These are phyloP conservation scores for Dianthus caryophyllus DNA, from an alignment of 148 eudicot genomes.

Conservation along the genomic window DNA sequence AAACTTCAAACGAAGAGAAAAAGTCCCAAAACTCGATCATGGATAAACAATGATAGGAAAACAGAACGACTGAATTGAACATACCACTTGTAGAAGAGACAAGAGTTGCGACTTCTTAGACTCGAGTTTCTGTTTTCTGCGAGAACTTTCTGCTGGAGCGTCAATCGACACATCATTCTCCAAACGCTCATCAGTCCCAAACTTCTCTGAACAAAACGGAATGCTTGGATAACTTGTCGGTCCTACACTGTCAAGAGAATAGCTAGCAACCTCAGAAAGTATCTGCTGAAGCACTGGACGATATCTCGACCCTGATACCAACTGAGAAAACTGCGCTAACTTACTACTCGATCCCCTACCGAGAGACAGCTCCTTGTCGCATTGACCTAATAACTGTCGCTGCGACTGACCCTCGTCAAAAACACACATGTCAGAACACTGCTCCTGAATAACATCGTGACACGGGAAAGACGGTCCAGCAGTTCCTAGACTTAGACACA, in stretches of 20 bases:
- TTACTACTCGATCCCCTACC: conserved; percentile 31
- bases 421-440: conserved; percentile 38
- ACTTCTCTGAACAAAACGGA: conserved; percentile 20
- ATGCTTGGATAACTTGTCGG: conserved; percentile 24
- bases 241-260: conserved; percentile 44
- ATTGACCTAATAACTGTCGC: conserved; percentile 34
- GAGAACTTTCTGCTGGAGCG: conserved; percentile 24
- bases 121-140: conserved; percentile 36
- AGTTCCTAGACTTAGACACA: conserved; percentile 58
- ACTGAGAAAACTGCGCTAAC: conserved; percentile 33
- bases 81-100: conserved; percentile 73
- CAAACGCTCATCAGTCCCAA: conserved; percentile 19
- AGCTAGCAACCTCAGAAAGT: conserved; percentile 59
- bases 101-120: conserved; percentile 58
- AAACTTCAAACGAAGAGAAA: no score
- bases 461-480: conserved; percentile 35
- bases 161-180: conserved; percentile 29
- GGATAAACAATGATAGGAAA: no score
- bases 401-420: conserved; percentile 28
- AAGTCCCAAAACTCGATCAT: no score
- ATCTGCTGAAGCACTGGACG: conserved; percentile 60
- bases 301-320: conserved; percentile 50
- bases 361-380: conserved; percentile 37
- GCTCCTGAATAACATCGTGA: conserved; percentile 31
- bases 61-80: conserved; percentile 6